These are phyloP conservation scores for Triticum urartu DNA, from an alignment of 176 grass and related monocot genomes.

Conservation along the genomic window DNA sequence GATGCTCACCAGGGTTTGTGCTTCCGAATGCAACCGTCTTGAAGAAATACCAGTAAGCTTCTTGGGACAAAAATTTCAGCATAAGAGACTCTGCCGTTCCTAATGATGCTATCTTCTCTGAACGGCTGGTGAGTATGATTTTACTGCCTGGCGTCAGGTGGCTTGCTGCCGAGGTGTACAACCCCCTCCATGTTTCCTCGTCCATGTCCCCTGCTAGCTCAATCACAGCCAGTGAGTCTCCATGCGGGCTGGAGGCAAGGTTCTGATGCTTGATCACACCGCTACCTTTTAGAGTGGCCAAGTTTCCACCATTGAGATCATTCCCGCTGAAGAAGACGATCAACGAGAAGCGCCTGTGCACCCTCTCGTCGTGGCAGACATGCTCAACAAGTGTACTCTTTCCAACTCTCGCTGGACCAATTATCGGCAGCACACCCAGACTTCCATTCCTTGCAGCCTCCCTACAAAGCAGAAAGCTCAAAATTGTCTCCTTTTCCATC, in stretches of 20 bases:
- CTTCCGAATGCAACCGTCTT: constrained; percentile 31
- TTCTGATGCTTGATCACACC: constrained; percentile 23
- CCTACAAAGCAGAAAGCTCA: constrained; percentile 14
- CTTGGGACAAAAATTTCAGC: neutral
- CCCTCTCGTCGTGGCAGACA: constrained; percentile 32
- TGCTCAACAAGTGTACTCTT: constrained; percentile 50
- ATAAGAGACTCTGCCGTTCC: constrained; percentile 14
- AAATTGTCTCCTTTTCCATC: constrained; percentile 11
- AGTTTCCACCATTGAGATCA: neutral
- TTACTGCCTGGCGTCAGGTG: constrained; percentile 18
- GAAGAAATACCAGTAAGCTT: constrained; percentile 49
- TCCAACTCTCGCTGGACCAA: constrained; percentile 25
- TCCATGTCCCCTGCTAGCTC: neutral
- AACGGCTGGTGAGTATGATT: constrained; percentile 22
- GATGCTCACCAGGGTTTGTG: constrained; percentile 2
- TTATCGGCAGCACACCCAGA: constrained; percentile 25
- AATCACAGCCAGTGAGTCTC: constrained; percentile 20
- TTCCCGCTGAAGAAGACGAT: neutral
- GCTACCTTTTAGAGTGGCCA: neutral
- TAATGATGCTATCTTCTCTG: neutral
- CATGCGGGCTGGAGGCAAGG: neutral
- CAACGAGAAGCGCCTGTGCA: constrained; percentile 19
- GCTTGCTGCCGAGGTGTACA: neutral
- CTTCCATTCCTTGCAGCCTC: neutral
- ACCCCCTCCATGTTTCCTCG: constrained; percentile 5